These are phyloP conservation scores for Cucumis cinereus DNA, from an alignment of 306 rosid species.

Conservation along the genomic window DNA sequence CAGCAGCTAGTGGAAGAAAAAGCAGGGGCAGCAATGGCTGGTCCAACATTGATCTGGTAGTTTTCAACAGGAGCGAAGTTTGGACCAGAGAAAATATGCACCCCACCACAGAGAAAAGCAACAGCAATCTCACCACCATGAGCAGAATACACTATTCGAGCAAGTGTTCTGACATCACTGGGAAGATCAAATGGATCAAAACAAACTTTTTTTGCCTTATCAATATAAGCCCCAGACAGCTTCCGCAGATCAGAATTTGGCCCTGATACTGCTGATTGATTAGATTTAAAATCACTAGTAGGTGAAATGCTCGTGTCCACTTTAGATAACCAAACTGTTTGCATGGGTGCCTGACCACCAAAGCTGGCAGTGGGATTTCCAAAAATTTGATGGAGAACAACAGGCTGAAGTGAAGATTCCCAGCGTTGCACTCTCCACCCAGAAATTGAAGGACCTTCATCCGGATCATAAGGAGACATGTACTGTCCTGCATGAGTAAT, in stretches of 20 bases:
- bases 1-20: conserved; percentile 99
- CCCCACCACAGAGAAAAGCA: conserved; percentile 96
- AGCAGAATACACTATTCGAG: conserved; percentile 89
- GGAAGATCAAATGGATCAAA: conserved; percentile 99
- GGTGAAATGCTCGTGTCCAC: conserved; percentile 81
- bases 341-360: conserved; percentile 96
- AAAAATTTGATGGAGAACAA: conserved; percentile 96
- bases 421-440: conserved; percentile 99
- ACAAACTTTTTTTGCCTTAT: conserved; percentile 49
- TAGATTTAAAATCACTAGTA: conserved; percentile 76
- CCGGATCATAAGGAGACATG: conserved; percentile 99
- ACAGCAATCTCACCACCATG: conserved; percentile 98
- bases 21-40: conserved; percentile 97
- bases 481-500: conserved; percentile 69
- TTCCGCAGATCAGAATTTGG: conserved; percentile 40
- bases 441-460: conserved; percentile 94
- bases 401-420: conserved; percentile 91
- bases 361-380: conserved; percentile 86
- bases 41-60: conserved; percentile 91
- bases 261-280: conserved; percentile 43
- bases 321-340: conserved; percentile 96
- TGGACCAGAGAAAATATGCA: conserved; percentile 93
- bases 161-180: conserved; percentile 95
- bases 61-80: conserved; percentile 72
- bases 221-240: conserved; percentile 33